A percentile compares a stretch with the other conserved stretches of the same genome.
Evolutionary conservation across 306 rosid species (phyloP).

Genomic region (Sechiopsis laciniata): DNA sequence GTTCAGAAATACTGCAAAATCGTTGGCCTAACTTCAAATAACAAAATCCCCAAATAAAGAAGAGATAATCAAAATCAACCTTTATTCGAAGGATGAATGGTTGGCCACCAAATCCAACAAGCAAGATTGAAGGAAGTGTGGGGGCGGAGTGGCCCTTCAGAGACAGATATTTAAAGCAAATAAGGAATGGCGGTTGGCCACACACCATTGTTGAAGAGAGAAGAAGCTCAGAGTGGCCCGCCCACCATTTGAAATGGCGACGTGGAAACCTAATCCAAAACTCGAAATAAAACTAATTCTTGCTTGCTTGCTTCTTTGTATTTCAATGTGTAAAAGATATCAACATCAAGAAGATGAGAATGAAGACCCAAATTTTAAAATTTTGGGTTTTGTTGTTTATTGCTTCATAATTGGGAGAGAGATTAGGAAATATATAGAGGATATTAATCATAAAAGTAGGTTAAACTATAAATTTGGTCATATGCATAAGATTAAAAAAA

Average conservation of each 20-base stretch:
- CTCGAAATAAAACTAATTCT: not conserved
- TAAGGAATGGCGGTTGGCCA: constrained; percentile 13
- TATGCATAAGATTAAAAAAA: too few relatives aligned
- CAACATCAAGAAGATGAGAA: not conserved
- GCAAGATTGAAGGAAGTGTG: constrained; percentile 25
- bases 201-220: constrained; percentile 16
- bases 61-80: constrained; percentile 41
- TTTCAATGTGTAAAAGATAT: not conserved
- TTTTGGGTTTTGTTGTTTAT: too few relatives aligned
- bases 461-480: too few relatives aligned
- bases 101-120: constrained; percentile 69
- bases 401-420: too few relatives aligned
- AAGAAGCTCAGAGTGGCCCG: constrained; percentile 16
- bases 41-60: constrained; percentile 26
- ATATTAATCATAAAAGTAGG: too few relatives aligned
- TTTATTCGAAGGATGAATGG: constrained; percentile 6
- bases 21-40: constrained; percentile 73
- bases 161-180: constrained; percentile 16
- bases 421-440: too few relatives aligned
- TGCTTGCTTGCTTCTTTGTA: not conserved
- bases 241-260: not conserved
- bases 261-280: constrained; percentile 20
- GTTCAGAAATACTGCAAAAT: constrained; percentile 50
- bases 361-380: not conserved
- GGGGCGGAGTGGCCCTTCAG: constrained; percentile 12